Evolutionary conservation across 225 moss, liverwort and hornwort species (phyloP).

Genomic region (Polytrichum commune): DNA sequence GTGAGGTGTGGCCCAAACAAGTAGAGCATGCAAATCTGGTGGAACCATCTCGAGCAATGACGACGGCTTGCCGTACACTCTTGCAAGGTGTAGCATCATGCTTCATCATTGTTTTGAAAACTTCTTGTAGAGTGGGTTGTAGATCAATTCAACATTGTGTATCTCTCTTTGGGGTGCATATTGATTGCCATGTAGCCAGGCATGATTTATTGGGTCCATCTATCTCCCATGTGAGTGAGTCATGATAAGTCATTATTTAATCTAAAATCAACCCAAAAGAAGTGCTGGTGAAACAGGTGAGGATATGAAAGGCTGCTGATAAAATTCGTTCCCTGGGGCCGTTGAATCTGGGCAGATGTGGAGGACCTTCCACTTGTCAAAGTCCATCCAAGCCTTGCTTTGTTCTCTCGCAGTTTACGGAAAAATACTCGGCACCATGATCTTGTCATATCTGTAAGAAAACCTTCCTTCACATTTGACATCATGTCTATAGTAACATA

Average conservation of each 20-base stretch:
- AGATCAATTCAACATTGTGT: no score
- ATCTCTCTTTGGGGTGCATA: no score
- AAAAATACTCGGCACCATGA: slow-evolving; percentile 69
- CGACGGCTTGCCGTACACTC: slow-evolving; percentile 68
- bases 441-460: slow-evolving; percentile 69
- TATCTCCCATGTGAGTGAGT: no score
- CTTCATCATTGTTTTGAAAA: neutral
- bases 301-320: slow-evolving; percentile 1
- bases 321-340: slow-evolving; percentile 1
- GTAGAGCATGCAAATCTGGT: slow-evolving; percentile 69
- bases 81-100: slow-evolving; percentile 42
- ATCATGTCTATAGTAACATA: no score
- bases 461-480: neutral
- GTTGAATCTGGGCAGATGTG: slow-evolving; percentile 43
- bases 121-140: no score
- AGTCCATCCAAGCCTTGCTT: slow-evolving; percentile 62
- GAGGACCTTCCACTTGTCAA: slow-evolving; percentile 68
- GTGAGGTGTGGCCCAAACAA: slow-evolving; percentile 66
- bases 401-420: slow-evolving; percentile 51
- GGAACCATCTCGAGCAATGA: slow-evolving; percentile 72
- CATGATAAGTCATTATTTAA: no score
- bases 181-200: no score
- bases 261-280: neutral
- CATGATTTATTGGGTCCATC: no score
- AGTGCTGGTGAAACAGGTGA: slow-evolving; percentile 9